Evolutionary conservation across 139 green algal genomes (phyloP), one percentile per base, ranked within the genome.

Genomic region (Coelastrella sp.): DNA sequence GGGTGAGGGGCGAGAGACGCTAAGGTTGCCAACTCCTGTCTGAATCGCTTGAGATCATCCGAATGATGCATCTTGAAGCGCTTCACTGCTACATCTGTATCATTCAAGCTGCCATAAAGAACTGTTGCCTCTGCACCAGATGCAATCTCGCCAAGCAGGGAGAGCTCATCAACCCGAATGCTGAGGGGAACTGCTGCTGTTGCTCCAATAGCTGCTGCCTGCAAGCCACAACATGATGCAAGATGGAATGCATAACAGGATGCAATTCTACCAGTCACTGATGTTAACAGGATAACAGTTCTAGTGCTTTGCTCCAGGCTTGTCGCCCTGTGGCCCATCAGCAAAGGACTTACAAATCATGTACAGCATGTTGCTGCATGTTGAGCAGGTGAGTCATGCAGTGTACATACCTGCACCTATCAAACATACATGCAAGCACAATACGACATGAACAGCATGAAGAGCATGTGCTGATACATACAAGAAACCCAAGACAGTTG

Each of bases 81-180:
- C 87, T 98, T 98, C 13, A 98, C 83, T 0, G 94, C 95, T n/a
- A 98, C 95, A 5, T 86, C 80, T 30, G 67, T 83, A 62, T 7
- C 38, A 30, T 37, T 59, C 25, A 67, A 19, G 38, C 23, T 48
- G 66, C 32, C 64, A 11, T 53, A 68, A 2, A 79, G 25, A 7
- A 75, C 69, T 41, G 48, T 53, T 2, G 81, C 69, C 27, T 81
- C 69, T 5, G 81, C 69, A 3, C 57, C 81, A 5, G 13, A n/a
- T 7, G 73, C 62, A 19, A 85, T 53, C 69, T 88, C 77, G 21
- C 66, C 57, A 23, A 50, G 35, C 5, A 88, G 67, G 0, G 30
- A 60, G 9, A 90, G 77, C 0, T 90, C 82, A 1, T 63, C 35
- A 0, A 85, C 8, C 5, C 27, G 48, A 2, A 90, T n/a, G 57